These are phyloP conservation scores for Eimeria brunetti DNA, from an alignment of 169 alveolate species.

Conservation along the genomic window DNA sequence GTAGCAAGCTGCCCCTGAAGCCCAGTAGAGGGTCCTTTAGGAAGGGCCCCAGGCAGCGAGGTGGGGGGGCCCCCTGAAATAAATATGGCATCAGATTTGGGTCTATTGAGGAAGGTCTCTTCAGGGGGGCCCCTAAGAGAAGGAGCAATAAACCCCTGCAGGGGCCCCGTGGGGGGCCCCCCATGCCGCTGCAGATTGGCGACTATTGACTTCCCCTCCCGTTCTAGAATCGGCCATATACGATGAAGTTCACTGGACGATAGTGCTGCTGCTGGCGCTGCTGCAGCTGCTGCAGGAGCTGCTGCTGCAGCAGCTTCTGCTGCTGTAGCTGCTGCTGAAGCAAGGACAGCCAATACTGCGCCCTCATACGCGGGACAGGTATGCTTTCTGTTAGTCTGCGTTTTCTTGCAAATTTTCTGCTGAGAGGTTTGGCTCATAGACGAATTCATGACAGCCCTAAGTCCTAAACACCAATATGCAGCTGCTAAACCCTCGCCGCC, in stretches of 20 bases:
- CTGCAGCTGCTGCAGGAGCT: background rate
- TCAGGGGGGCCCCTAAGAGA: background rate
- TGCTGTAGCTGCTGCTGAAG: background rate
- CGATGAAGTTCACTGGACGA: background rate
- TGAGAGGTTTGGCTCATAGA: background rate
- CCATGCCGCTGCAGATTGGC: background rate
- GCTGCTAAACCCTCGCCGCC: background rate
- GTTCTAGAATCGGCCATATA: background rate
- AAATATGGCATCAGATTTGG: background rate
- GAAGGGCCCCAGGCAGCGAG: too few species aligned
- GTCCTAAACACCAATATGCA: background rate
- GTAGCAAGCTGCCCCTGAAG: too few species aligned
- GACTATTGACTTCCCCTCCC: background rate
- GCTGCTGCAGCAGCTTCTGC: background rate
- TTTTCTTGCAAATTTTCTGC: background rate
- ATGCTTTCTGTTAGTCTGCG: background rate
- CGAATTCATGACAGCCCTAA: background rate
- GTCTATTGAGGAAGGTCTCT: background rate
- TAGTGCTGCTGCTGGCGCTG: background rate
- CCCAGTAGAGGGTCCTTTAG: too few species aligned
- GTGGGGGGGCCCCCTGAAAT: background rate
- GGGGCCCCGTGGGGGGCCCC: background rate
- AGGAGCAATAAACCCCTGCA: background rate
- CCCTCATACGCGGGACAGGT: background rate
- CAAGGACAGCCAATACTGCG: slow-evolving; percentile 4